These are phyloP conservation scores for Oleoguttula mirabilis DNA, from an alignment of 495 filamentous ascomycete species.

Conservation along the genomic window DNA sequence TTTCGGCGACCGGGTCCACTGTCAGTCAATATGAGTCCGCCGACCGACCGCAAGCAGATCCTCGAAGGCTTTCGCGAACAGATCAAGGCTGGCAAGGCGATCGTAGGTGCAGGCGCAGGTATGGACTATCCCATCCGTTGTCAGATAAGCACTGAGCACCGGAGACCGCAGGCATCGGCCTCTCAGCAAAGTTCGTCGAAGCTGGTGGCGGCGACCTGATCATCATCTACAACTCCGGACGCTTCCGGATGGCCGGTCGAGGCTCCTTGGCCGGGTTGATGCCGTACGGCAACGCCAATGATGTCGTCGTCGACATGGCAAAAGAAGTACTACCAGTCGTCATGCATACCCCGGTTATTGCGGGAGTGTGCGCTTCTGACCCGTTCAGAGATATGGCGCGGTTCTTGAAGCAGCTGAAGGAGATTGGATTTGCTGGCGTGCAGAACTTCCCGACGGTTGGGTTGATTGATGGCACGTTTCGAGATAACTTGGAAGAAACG, in stretches of 20 bases:
- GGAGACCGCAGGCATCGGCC: slow-evolving; percentile 42
- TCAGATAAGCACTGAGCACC: neutral
- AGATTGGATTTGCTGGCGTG: slow-evolving; percentile 51
- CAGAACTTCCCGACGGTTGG: slow-evolving; percentile 33
- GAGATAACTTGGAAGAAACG: slow-evolving; percentile 55
- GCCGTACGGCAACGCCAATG: slow-evolving; percentile 62
- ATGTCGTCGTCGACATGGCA: slow-evolving; percentile 56
- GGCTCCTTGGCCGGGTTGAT: slow-evolving; percentile 60
- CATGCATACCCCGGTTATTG: slow-evolving; percentile 47
- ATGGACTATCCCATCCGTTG: no score
- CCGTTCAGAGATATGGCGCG: slow-evolving; percentile 46
- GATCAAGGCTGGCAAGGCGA: slow-evolving; percentile 40
- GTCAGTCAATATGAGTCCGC: slow-evolving; percentile 17
- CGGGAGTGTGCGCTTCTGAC: slow-evolving; percentile 56
- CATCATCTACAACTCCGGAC: slow-evolving; percentile 60
- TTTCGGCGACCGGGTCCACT: no score
- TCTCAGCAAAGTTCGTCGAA: slow-evolving; percentile 59
- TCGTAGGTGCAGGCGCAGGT: slow-evolving; percentile 59
- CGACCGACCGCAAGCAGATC: slow-evolving; percentile 41
- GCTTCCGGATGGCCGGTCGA: slow-evolving; percentile 61
- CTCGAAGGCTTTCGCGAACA: slow-evolving; percentile 41
- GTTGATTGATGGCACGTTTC: slow-evolving; percentile 54
- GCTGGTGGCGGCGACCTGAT: slow-evolving; percentile 55
- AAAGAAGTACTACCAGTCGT: slow-evolving; percentile 44
- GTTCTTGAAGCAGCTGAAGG: slow-evolving; percentile 46